Evolutionary conservation across 108 stramenopile genomes (phyloP).

Genomic region (Cylindrotheca closterium): DNA sequence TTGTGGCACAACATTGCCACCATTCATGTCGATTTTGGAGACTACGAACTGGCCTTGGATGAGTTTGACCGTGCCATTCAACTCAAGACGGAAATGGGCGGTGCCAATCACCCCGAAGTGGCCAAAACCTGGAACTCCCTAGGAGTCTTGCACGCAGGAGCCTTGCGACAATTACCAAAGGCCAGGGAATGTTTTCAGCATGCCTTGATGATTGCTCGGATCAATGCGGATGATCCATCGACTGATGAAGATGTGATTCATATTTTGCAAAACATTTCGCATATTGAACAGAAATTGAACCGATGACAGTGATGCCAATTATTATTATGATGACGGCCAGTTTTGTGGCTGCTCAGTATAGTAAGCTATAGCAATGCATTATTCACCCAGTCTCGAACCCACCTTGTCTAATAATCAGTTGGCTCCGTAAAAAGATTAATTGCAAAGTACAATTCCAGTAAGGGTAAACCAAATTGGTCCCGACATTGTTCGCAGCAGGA

Average conservation of each 20-base stretch:
- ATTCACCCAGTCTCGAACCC: no score
- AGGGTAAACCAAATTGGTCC: no score
- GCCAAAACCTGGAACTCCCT: slow-evolving; percentile 39
- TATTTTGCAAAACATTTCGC: slow-evolving; percentile 39
- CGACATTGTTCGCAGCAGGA: no score
- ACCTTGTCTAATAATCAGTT: no score
- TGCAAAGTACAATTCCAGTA: background rate
- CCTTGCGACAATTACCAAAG: slow-evolving; percentile 13
- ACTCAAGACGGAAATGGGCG: slow-evolving; percentile 30
- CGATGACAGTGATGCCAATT: background rate
- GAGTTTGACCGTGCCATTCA: slow-evolving; percentile 27
- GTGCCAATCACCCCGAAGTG: slow-evolving; percentile 47
- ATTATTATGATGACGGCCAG: no score
- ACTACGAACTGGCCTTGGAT: slow-evolving; percentile 32
- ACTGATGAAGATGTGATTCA: slow-evolving; percentile 35
- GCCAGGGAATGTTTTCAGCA: slow-evolving; percentile 48
- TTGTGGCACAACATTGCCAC: slow-evolving; percentile 44
- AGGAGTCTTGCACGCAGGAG: slow-evolving; percentile 37
- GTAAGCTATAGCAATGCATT: no score
- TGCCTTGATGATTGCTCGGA: slow-evolving; percentile 44
- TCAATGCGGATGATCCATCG: slow-evolving; percentile 26
- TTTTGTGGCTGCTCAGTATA: no score
- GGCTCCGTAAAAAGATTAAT: no score
- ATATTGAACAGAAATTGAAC: slow-evolving; percentile 31
- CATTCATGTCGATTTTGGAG: slow-evolving; percentile 30